Conservation (phyloP, 305 asterid species). For the Solanum hybrid region DNA sequence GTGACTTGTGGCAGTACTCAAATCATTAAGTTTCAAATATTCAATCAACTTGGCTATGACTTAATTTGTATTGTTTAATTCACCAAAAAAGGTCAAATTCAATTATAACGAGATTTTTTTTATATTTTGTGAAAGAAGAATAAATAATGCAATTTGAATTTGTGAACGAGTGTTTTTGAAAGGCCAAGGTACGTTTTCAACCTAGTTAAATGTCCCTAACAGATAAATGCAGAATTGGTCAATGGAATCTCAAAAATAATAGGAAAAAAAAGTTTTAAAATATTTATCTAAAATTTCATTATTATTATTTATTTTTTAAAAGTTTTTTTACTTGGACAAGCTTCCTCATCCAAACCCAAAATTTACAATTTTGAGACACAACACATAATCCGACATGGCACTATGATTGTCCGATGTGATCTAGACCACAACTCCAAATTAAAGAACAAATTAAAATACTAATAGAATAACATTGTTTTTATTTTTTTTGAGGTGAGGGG, state of each 20-base stretch:
- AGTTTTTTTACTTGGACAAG: not conserved
- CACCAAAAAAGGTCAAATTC: not conserved
- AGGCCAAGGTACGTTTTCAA: not conserved
- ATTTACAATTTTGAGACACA: not conserved
- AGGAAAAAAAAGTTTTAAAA: not conserved
- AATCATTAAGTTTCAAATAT: not conserved
- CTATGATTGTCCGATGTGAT: not conserved
- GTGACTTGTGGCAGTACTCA: not conserved
- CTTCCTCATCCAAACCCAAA: not conserved
- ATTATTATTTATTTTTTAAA: not conserved
- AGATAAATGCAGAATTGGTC: not conserved
- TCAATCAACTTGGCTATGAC: not conserved
- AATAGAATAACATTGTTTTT: not conserved
- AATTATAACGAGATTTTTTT: not conserved
- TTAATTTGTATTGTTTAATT: not conserved
- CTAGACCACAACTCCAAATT: not conserved
- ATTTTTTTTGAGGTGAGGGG: not conserved
- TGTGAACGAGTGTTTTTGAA: not conserved
- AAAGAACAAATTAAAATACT: not conserved
- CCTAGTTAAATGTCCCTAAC: not conserved
- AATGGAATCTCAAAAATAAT: not conserved
- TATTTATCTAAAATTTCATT: not conserved
- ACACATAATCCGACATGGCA: conserved; percentile 1
- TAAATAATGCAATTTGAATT: too few species aligned
- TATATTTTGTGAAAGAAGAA: not conserved